Evolutionary conservation across 768 basidiomycete species (phyloP).

Genomic region (Leucosporidium scottii): DNA sequence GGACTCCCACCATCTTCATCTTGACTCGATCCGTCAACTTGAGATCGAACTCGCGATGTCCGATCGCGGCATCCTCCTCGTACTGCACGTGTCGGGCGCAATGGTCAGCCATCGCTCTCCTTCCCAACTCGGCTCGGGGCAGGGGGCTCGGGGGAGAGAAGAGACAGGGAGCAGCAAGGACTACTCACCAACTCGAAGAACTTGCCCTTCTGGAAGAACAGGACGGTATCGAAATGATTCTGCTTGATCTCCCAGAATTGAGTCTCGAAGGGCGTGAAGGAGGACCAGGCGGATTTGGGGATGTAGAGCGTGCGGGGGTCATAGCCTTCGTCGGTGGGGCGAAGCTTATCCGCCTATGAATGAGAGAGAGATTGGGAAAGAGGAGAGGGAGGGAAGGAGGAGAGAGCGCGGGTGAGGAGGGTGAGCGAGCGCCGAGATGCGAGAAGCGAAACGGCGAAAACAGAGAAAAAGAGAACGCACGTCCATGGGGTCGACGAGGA

Average conservation of each 20-base stretch:
- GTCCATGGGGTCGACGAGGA: conserved; percentile 36
- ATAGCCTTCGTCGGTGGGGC: conserved; percentile 74
- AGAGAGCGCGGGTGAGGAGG: background rate
- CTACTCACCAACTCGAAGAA: conserved; percentile 39
- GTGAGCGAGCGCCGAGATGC: no score
- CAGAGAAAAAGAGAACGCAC: conserved; percentile 18
- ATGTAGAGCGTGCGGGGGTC: conserved; percentile 83
- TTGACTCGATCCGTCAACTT: conserved; percentile 77
- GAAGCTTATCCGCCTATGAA: conserved; percentile 65
- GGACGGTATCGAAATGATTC: conserved; percentile 88
- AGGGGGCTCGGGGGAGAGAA: background rate
- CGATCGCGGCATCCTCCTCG: conserved; percentile 86
- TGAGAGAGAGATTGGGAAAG: no score
- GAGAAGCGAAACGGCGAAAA: background rate
- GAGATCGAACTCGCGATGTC: conserved; percentile 89
- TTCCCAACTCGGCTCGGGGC: no score
- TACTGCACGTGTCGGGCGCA: conserved; percentile 53
- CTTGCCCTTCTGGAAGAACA: conserved; percentile 96
- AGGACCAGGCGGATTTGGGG: conserved; percentile 65
- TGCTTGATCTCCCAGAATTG: conserved; percentile 78
- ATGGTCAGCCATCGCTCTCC: background rate
- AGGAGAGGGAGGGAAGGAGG: background rate
- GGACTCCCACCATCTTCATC: conserved; percentile 99
- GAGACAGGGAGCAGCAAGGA: background rate
- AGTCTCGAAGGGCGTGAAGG: conserved; percentile 91